Evolutionary conservation across 192 early-diverging fungal species (phyloP), one percentile per base, ranked within the genome.

Genomic region (Thamnidium elegans): DNA sequence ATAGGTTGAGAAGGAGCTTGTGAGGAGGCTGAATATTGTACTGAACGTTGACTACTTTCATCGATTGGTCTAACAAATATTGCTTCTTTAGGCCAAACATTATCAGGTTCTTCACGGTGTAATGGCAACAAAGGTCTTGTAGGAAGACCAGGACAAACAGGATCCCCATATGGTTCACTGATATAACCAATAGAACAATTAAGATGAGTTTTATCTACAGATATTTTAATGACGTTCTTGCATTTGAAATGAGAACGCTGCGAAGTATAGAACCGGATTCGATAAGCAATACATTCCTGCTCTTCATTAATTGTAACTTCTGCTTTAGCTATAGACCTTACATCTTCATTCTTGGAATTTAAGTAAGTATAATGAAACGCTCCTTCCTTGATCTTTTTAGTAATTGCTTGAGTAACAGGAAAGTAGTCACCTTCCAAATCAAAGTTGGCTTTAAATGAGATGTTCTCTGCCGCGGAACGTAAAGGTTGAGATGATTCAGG

Each of bases 321-420:
- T 19, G 70, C 70, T 39, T 62, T 15, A 3, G 23, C 20, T 0
- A 48, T 31, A 4, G 32, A 50, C 10, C 52, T 44, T 2, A 66
- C 65, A 26, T 23, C 13, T 1, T 67, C 30, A 11, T 50, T 42
- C 0, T 50, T 39, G 7, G 50, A 42, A 54, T 72, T 52, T 1
- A 72, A 10, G 62, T 56, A 72, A 7, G 70, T 62, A 21, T 66
- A 72, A 19, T 58, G 47, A 14, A 63, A 53, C 52, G 31, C 21
- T 9, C 11, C 32, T 36, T 56, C 34, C n/a, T 32, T 39, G 14
- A 39, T 56, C 31, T 7, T 20, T 7, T 56, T 31, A 34, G 34
- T 39, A 0, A n/a, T 13, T 20, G 55, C 30, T 39, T 56, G 55
- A 20, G 55, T 36, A 10, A 19, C 8, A 19, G 55, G 55, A 17